Conservation (phyloP, 176 grass and related monocot genomes). For the Calamus simplicifolius region DNA sequence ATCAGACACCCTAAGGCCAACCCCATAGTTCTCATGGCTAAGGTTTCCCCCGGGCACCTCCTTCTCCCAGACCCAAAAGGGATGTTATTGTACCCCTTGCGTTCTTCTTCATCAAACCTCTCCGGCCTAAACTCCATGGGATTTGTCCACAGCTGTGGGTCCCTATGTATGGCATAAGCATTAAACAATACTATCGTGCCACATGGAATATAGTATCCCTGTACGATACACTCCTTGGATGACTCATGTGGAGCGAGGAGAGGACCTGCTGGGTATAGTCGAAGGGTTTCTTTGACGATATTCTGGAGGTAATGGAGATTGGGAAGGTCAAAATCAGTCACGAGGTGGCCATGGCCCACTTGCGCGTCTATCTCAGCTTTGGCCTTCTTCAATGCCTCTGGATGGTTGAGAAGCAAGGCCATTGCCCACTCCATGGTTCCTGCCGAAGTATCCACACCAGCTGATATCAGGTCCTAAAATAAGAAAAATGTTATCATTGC, state of each 20-base stretch:
- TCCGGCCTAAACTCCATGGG: conserved; percentile 35
- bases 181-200: conserved; percentile 49
- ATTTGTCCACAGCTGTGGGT: conserved; percentile 19
- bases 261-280: conserved; percentile 26
- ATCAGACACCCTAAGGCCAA: conserved; percentile 18
- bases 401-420: conserved; percentile 55
- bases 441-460: conserved; percentile 25
- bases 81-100: conserved; percentile 1
- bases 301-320: conserved; percentile 30
- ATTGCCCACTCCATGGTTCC: conserved; percentile 40
- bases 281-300: conserved; percentile 51
- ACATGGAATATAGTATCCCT: conserved; percentile 9
- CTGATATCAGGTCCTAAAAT: conserved; percentile 24
- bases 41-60: conserved; percentile 32
- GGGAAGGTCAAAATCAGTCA: conserved; percentile 23
- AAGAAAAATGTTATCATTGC: not conserved
- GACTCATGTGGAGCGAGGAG: conserved; percentile 34
- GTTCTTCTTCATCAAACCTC: conserved; percentile 25
- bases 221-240: conserved; percentile 20
- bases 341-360: conserved; percentile 15
- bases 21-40: conserved; percentile 5
- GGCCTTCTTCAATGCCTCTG: conserved; percentile 10
- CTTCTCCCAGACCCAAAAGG: conserved; percentile 54
- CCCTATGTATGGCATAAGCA: conserved; percentile 44
- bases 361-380: conserved; percentile 13